These are phyloP conservation scores for Trichocomaceae sp. DNA, from an alignment of 2,329 filamentous ascomycete species.

Conservation along the genomic window DNA sequence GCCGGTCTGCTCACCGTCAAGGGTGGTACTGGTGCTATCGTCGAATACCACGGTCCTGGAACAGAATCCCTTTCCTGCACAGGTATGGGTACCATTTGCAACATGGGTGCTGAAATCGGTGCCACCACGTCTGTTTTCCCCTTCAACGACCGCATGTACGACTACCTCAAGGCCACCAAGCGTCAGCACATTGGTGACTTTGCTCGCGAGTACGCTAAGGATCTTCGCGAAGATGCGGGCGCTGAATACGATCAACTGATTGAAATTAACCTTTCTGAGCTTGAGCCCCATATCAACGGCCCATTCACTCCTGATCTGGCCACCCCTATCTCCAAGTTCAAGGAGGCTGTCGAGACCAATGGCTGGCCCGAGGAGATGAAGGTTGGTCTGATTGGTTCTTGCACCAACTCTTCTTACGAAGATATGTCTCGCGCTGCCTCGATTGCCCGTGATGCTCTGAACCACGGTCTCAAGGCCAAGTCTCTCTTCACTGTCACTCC, in stretches of 20 bases:
- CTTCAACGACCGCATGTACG: slow-evolving; percentile 96
- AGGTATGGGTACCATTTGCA: slow-evolving; percentile 77
- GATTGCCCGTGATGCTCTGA: slow-evolving; percentile 82
- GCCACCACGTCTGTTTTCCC: slow-evolving; percentile 92
- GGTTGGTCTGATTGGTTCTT: slow-evolving; percentile 94
- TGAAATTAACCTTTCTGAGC: slow-evolving; percentile 88
- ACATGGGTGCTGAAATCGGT: slow-evolving; percentile 60
- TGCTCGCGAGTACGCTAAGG: slow-evolving; percentile 72
- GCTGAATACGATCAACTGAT: slow-evolving; percentile 94
- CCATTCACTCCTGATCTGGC: slow-evolving; percentile 98
- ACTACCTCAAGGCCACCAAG: slow-evolving; percentile 90
- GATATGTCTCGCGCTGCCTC: slow-evolving; percentile 92
- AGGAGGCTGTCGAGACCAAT: slow-evolving; percentile 87
- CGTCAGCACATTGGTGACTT: slow-evolving; percentile 86
- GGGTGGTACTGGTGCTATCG: slow-evolving; percentile 87
- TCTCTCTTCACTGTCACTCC: slow-evolving; percentile 90
- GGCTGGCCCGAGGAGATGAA: slow-evolving; percentile 95
- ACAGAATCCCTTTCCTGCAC: slow-evolving; percentile 68
- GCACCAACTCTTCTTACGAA: slow-evolving; percentile 85
- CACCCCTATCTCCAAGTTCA: slow-evolving; percentile 96
- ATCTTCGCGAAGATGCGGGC: slow-evolving; percentile 80
- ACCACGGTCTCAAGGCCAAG: slow-evolving; percentile 92
- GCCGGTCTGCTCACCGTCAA: slow-evolving; percentile 96
- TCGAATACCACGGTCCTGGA: slow-evolving; percentile 57
- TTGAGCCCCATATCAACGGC: slow-evolving; percentile 98